These are phyloP conservation scores for Rhizopogon salebrosus DNA, from an alignment of 768 basidiomycete species.

Conservation along the genomic window DNA sequence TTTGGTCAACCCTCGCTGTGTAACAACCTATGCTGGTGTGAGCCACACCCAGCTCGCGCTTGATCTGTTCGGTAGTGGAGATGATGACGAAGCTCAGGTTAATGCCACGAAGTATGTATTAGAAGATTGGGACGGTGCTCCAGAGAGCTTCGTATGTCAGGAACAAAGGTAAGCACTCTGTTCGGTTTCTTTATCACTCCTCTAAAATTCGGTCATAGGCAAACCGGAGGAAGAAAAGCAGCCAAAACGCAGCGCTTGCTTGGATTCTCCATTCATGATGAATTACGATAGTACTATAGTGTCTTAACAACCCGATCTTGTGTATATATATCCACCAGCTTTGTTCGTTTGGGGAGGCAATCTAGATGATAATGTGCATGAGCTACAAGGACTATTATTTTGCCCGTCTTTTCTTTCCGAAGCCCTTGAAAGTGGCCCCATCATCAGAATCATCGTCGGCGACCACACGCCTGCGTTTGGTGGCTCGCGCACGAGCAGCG, in stretches of 20 bases:
- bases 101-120: constrained; percentile 65
- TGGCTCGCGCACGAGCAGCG: constrained; percentile 8
- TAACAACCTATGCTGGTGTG: constrained; percentile 97
- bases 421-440: constrained; percentile 65
- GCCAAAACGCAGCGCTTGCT: constrained; percentile 84
- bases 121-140: constrained; percentile 95
- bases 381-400: not conserved
- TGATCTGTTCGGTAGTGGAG: constrained; percentile 80
- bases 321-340: not conserved
- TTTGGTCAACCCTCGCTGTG: constrained; percentile 92
- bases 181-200: not conserved
- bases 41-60: constrained; percentile 93
- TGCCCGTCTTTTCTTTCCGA: constrained; percentile 30
- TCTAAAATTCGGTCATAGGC: constrained; percentile 33
- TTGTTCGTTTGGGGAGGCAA: not conserved
- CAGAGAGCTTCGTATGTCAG: constrained; percentile 97
- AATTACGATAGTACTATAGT: constrained; percentile 34
- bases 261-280: constrained; percentile 78
- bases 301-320: constrained; percentile 6
- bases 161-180: constrained; percentile 65
- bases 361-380: not conserved
- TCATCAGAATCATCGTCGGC: constrained; percentile 70
- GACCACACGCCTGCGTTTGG: constrained; percentile 31
- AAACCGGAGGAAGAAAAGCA: constrained; percentile 85
- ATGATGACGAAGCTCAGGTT: constrained; percentile 54